These are phyloP conservation scores for Trichoderma pleuroti DNA, from an alignment of 2,329 filamentous ascomycete species.

Conservation along the genomic window DNA sequence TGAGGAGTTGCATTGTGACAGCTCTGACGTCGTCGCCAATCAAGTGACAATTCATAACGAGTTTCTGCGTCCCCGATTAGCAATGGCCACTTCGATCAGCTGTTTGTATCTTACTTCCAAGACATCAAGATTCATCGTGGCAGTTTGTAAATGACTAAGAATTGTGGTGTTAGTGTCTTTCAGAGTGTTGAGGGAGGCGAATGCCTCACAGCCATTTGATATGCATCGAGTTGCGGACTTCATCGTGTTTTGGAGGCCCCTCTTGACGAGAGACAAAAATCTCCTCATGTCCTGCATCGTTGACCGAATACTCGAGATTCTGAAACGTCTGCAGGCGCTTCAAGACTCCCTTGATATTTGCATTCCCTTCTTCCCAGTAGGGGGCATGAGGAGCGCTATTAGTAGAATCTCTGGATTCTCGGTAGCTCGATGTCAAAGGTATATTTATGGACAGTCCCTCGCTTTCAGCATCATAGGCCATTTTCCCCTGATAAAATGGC, in stretches of 20 bases:
- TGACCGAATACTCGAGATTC: not conserved
- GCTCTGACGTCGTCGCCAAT: not conserved
- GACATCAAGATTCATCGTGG: not conserved
- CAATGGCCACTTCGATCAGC: not conserved
- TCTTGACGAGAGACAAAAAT: not conserved
- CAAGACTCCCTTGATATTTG: not conserved
- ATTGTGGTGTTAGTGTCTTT: not conserved
- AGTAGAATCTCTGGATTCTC: not conserved
- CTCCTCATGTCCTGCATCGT: not conserved
- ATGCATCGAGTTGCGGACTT: not conserved
- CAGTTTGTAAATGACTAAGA: not conserved
- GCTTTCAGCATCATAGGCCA: not conserved
- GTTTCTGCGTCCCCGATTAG: not conserved
- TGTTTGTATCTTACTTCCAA: not conserved
- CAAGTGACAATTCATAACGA: not conserved
- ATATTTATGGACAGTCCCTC: not conserved
- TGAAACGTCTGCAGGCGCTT: not conserved
- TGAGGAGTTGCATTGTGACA: not conserved
- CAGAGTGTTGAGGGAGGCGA: not conserved
- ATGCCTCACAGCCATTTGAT: constrained; percentile 1
- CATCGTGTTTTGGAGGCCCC: not conserved
- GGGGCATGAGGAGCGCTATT: not conserved
- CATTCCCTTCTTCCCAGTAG: not conserved
- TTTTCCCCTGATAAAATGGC: not conserved
- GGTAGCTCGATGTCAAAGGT: not conserved